phyloP scores from a whole-genome alignment of 2,329 filamentous ascomycete genomes.

The Dendryphion nanum region DNA sequence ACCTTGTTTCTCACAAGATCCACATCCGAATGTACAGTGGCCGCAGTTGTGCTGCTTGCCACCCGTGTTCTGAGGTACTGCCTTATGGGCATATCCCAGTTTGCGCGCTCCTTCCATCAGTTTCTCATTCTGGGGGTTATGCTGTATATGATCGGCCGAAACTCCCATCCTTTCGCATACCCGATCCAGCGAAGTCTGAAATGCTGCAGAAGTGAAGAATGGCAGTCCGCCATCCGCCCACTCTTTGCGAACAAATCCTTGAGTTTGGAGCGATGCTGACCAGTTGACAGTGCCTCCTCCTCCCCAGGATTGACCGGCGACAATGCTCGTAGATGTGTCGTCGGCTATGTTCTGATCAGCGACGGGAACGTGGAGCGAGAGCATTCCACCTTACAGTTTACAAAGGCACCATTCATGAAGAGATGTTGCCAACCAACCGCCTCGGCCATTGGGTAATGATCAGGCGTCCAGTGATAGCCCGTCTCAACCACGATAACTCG shows the following conservation, averaged over 20 bases:
- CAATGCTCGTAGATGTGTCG: slow-evolving; percentile 53
- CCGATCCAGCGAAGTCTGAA: slow-evolving; percentile 74
- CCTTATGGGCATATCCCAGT: slow-evolving; percentile 68
- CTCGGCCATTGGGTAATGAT: slow-evolving; percentile 72
- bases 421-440: slow-evolving; percentile 60
- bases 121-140: slow-evolving; percentile 69
- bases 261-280: slow-evolving; percentile 67
- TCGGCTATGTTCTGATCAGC: slow-evolving; percentile 27
- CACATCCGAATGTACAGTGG: slow-evolving; percentile 60
- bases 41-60: slow-evolving; percentile 71
- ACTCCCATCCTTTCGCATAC: slow-evolving; percentile 81
- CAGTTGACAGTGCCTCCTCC: slow-evolving; percentile 89
- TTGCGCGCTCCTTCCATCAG: slow-evolving; percentile 74
- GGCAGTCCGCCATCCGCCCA: slow-evolving; percentile 71
- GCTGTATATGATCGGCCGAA: slow-evolving; percentile 61
- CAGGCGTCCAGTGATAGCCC: slow-evolving; percentile 70
- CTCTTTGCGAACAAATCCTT: slow-evolving; percentile 73
- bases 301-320: slow-evolving; percentile 74
- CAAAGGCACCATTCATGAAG: slow-evolving; percentile 66
- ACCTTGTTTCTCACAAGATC: slow-evolving; percentile 72
- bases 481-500: slow-evolving; percentile 81
- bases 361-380: too few species aligned
- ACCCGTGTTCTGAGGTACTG: slow-evolving; percentile 77
- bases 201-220: slow-evolving; percentile 72
- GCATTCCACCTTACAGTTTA: slow-evolving; percentile 49